phyloP scores from a whole-genome alignment of 164 flowering plant species.

The Cinnamomum micranthum region DNA sequence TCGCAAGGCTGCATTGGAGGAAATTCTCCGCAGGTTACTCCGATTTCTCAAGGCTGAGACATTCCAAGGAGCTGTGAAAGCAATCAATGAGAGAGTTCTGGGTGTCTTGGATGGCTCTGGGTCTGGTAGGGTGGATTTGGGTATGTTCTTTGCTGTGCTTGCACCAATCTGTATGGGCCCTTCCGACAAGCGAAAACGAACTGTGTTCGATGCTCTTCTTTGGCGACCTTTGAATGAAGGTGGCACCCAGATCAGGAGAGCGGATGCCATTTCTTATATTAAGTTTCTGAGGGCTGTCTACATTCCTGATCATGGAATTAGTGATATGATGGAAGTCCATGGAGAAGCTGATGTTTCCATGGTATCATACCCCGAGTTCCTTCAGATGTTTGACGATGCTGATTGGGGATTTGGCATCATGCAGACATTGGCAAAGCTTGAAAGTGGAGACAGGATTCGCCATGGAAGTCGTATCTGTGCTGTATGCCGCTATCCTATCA shows the following conservation, averaged over 20 bases:
- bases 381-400: slow-evolving; percentile 77
- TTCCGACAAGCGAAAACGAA: slow-evolving; percentile 65
- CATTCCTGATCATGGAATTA: slow-evolving; percentile 63
- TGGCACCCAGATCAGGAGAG: slow-evolving; percentile 51
- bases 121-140: slow-evolving; percentile 83
- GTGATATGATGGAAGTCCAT: slow-evolving; percentile 78
- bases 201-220: slow-evolving; percentile 84
- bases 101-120: slow-evolving; percentile 67
- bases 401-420: slow-evolving; percentile 97
- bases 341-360: slow-evolving; percentile 59
- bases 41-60: slow-evolving; percentile 81
- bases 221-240: slow-evolving; percentile 88
- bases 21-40: slow-evolving; percentile 62
- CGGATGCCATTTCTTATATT: slow-evolving; percentile 63
- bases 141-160: slow-evolving; percentile 82
- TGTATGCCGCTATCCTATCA: slow-evolving; percentile 83
- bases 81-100: slow-evolving; percentile 80
- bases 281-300: slow-evolving; percentile 76
- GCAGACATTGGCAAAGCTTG: slow-evolving; percentile 76
- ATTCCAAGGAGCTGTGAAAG: slow-evolving; percentile 90
- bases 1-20: slow-evolving; percentile 82
- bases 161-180: slow-evolving; percentile 83
- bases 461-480: slow-evolving; percentile 75
- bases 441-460: slow-evolving; percentile 71
- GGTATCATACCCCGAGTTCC: slow-evolving; percentile 69